Percentiles rank a stretch among this genome's conserved stretches.
Conservation (phyloP, 331 rosid species). For the Ulmus americana region DNA sequence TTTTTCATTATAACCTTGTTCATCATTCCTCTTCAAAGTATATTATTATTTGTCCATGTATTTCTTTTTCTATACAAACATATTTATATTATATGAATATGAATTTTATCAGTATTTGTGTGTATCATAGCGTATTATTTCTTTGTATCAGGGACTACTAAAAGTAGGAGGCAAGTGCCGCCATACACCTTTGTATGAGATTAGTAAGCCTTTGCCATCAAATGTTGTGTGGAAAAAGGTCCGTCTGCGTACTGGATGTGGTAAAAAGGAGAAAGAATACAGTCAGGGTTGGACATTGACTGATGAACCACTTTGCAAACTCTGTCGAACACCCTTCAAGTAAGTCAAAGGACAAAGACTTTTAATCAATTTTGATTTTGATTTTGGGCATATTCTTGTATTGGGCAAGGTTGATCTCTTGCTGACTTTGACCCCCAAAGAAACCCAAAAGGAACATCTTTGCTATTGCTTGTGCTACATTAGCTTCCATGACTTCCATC, state of each 20-base stretch:
- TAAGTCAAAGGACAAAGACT: too few relatives aligned
- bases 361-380: too few relatives aligned
- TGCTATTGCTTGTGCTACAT: too few relatives aligned
- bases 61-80: not conserved
- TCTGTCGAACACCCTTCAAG: constrained; percentile 81
- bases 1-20: constrained; percentile 16
- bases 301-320: constrained; percentile 92
- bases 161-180: constrained; percentile 83
- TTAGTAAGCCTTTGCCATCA: constrained; percentile 71
- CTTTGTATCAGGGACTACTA: constrained; percentile 60
- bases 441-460: too few relatives aligned
- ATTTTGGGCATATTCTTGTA: too few relatives aligned
- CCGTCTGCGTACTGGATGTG: constrained; percentile 47
- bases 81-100: not conserved
- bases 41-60: not conserved
- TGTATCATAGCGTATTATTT: not conserved
- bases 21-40: not conserved
- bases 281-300: constrained; percentile 67
- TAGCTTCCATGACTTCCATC: too few relatives aligned
- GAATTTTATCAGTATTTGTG: not conserved
- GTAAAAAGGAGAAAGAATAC: constrained; percentile 84
- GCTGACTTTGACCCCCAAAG: too few relatives aligned
- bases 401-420: too few relatives aligned
- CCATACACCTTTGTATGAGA: constrained; percentile 65
- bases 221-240: constrained; percentile 74